Conservation (phyloP, 306 rosid species). For the Notholithocarpus densiflorus region DNA sequence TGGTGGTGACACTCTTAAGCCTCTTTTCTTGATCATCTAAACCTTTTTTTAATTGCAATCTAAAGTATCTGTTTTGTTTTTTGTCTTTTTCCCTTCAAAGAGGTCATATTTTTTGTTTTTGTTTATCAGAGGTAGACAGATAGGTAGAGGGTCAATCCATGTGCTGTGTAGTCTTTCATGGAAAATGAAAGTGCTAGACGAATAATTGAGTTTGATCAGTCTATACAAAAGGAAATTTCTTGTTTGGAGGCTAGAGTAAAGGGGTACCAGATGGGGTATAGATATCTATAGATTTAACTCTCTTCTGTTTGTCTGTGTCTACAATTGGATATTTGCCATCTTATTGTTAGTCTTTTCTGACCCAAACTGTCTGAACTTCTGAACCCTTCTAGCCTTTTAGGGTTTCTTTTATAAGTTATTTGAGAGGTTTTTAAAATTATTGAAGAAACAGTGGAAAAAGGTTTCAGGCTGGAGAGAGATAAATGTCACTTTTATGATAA, state of each 20-base stretch:
- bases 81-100: not conserved
- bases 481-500: too few species aligned
- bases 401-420: not conserved
- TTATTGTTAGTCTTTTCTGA: not conserved
- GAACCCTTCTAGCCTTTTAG: not conserved
- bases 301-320: not conserved
- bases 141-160: not conserved
- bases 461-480: not conserved
- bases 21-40: not conserved
- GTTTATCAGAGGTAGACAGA: not conserved
- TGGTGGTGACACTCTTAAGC: slow-evolving; percentile 12
- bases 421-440: not conserved
- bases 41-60: too few species aligned
- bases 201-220: not conserved
- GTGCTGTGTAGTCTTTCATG: not conserved
- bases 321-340: not conserved
- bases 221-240: not conserved
- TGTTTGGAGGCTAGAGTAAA: not conserved
- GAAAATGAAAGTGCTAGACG: not conserved
- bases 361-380: not conserved
- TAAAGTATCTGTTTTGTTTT: too few species aligned
- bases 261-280: not conserved
- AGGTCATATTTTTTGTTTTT: not conserved
- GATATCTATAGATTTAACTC: not conserved
- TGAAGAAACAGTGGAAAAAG: not conserved